Evolutionary conservation across 306 rosid genomes (phyloP).

Genomic region (Casuarina glauca): DNA sequence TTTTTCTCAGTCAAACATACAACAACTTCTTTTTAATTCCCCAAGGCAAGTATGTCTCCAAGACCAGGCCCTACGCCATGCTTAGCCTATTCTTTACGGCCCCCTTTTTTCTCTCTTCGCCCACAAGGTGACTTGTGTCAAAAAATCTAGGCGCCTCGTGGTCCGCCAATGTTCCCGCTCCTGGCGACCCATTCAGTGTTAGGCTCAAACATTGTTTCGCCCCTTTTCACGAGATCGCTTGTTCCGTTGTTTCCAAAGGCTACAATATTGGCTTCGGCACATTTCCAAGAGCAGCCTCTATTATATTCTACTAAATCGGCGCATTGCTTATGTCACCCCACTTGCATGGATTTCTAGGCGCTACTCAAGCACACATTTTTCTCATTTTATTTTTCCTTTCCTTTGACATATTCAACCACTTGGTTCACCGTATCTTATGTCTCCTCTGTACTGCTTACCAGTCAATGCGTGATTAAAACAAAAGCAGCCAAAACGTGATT

Average conservation of each 20-base stretch:
- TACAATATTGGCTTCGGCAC: neutral
- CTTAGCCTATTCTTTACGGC: neutral
- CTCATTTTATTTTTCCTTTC: too few relatives aligned
- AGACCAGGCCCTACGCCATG: constrained; percentile 9
- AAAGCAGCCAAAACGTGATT: neutral
- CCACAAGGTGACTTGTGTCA: neutral
- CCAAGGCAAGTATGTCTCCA: constrained; percentile 35
- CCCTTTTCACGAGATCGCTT: neutral
- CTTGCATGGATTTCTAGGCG: neutral
- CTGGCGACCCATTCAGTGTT: neutral
- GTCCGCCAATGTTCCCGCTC: neutral
- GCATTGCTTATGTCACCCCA: neutral
- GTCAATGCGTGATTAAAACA: neutral
- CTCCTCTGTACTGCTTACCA: neutral
- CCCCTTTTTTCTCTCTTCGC: neutral
- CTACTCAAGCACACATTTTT: neutral
- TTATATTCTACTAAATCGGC: neutral
- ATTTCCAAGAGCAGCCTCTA: neutral
- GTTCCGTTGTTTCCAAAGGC: neutral
- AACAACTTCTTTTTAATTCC: constrained; percentile 27
- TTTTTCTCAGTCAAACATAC: constrained; percentile 38
- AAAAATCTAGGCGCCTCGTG: neutral
- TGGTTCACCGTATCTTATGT: too few relatives aligned
- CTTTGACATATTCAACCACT: neutral
- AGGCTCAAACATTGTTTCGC: neutral